Evolutionary conservation across 2,329 filamentous ascomycete species (phyloP).

Genomic region (Fusarium penzigii): DNA sequence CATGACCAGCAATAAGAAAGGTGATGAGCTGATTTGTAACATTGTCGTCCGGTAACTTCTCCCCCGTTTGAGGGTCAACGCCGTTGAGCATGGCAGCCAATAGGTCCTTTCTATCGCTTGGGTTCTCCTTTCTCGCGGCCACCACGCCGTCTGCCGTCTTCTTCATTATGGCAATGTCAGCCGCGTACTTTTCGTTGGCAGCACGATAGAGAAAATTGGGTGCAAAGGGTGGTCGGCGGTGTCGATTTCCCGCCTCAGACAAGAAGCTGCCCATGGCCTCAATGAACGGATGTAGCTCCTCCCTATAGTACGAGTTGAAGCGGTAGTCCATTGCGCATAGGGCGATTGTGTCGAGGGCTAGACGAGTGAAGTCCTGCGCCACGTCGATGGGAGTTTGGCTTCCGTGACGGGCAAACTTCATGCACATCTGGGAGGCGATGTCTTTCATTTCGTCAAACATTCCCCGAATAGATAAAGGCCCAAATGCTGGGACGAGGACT

Average conservation of each 20-base stretch:
- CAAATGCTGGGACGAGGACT: conserved; percentile 68
- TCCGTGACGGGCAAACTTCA: conserved; percentile 70
- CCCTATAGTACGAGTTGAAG: conserved; percentile 74
- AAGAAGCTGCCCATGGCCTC: conserved; percentile 67
- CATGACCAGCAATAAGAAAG: conserved; percentile 70
- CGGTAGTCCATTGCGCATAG: conserved; percentile 71
- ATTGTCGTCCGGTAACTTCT: conserved; percentile 61
- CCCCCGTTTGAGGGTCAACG: conserved; percentile 66
- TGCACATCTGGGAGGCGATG: conserved; percentile 63
- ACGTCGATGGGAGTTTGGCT: conserved; percentile 56
- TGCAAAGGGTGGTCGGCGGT: conserved; percentile 48
- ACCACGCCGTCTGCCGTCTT: conserved; percentile 62
- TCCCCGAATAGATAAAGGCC: conserved; percentile 63
- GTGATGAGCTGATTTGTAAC: conserved; percentile 73
- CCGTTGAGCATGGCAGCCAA: conserved; percentile 70
- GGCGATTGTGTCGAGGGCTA: conserved; percentile 72
- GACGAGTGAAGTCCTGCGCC: conserved; percentile 69
- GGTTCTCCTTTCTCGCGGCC: conserved; percentile 55
- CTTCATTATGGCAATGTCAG: conserved; percentile 57
- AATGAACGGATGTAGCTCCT: conserved; percentile 70
- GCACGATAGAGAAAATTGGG: conserved; percentile 49
- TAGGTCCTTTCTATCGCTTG: conserved; percentile 63
- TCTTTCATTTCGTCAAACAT: conserved; percentile 75
- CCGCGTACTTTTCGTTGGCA: conserved; percentile 51
- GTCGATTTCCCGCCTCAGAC: conserved; percentile 52